Evolutionary conservation across 495 filamentous ascomycete genomes (phyloP).

Genomic region (Trichoderma parareesei): DNA sequence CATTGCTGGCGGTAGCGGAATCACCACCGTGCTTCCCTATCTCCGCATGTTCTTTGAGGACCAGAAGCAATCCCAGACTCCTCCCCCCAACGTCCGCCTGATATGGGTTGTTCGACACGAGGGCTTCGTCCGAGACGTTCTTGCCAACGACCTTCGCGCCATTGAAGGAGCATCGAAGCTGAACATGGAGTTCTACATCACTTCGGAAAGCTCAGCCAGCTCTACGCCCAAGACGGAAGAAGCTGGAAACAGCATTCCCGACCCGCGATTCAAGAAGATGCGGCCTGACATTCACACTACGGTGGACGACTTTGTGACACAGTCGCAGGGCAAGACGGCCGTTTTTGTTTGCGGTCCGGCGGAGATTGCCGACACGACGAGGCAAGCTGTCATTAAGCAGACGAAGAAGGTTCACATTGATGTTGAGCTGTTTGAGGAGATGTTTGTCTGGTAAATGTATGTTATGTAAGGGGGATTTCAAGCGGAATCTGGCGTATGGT

Average conservation of each 20-base stretch:
- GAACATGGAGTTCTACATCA: slow-evolving; percentile 5
- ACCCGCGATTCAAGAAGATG: background rate
- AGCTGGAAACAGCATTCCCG: background rate
- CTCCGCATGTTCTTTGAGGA: slow-evolving; percentile 9
- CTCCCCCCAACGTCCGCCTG: background rate
- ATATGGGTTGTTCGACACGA: background rate
- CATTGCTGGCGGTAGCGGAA: slow-evolving; percentile 2
- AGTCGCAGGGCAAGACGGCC: background rate
- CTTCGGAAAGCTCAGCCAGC: background rate
- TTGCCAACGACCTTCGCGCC: background rate
- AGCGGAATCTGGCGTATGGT: background rate
- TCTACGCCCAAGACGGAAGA: background rate
- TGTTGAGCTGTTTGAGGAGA: slow-evolving; percentile 4
- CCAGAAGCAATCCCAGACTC: background rate
- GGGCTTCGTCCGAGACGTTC: background rate
- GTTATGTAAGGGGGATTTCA: background rate
- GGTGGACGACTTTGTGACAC: background rate
- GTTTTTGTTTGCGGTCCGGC: slow-evolving; percentile 1
- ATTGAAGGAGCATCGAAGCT: slow-evolving; percentile 2
- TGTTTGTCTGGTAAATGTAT: slow-evolving; percentile 7
- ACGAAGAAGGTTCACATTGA: slow-evolving; percentile 3
- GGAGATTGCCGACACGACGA: background rate
- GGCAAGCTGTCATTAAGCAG: background rate
- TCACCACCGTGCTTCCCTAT: background rate
- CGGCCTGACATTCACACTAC: background rate